These are phyloP conservation scores for Alliaria petiolata DNA, from an alignment of 345 rosid genomes.

Conservation along the genomic window DNA sequence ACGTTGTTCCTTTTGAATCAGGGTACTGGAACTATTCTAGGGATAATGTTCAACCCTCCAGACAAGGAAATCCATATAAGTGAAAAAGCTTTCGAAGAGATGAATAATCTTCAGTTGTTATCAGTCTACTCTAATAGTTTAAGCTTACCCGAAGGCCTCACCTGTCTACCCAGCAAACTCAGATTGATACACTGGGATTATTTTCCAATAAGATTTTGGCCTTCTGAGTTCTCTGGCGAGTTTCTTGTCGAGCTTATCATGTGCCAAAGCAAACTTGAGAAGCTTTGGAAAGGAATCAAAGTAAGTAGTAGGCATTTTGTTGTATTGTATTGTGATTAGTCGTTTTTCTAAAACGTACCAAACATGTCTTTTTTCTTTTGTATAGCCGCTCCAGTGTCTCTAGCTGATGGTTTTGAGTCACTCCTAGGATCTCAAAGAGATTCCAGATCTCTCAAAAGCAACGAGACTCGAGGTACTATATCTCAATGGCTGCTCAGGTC, in stretches of 20 bases:
- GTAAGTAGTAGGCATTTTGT: neutral
- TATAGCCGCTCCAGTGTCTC: constrained; percentile 12
- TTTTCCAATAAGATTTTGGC: neutral
- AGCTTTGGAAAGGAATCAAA: neutral
- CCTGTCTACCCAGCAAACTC: neutral
- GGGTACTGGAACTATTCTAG: neutral
- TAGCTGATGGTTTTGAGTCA: neutral
- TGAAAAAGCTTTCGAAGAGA: neutral
- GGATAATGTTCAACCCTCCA: neutral
- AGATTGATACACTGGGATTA: neutral
- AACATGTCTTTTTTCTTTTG: neutral
- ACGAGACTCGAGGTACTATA: constrained; percentile 4
- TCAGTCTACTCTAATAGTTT: neutral
- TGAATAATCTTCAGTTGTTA: neutral
- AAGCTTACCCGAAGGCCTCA: neutral
- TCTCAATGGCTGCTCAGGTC: neutral
- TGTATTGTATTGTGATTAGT: neutral
- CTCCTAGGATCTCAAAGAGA: constrained; percentile 2
- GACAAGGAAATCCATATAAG: neutral
- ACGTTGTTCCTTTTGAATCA: neutral
- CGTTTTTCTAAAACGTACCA: neutral
- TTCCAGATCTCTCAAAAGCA: constrained; percentile 24
- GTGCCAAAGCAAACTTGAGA: neutral
- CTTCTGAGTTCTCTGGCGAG: neutral
- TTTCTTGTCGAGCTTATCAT: neutral